phyloP scores from a whole-genome alignment of 1,284 basidiomycete genomes.

The Leccinum insolens region DNA sequence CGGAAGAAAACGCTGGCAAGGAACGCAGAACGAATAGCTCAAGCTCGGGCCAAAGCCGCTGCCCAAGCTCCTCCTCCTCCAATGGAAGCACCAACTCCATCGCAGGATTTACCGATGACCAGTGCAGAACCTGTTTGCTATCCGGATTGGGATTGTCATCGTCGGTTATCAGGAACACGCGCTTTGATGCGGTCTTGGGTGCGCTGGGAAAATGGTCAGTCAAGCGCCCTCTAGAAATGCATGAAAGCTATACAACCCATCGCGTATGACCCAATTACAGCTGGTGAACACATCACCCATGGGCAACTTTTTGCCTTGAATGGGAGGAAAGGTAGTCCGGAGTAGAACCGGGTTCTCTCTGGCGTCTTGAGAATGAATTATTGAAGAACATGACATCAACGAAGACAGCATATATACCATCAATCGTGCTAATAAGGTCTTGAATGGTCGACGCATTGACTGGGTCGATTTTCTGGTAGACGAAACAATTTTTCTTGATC shows the following conservation, averaged over 20 bases:
- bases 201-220: constrained; percentile 49
- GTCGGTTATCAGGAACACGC: constrained; percentile 93
- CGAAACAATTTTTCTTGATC: constrained; percentile 73
- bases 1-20: too few species aligned
- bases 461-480: constrained; percentile 77
- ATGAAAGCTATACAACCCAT: constrained; percentile 60
- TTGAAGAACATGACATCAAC: constrained; percentile 4
- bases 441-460: constrained; percentile 84
- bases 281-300: constrained; percentile 87
- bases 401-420: constrained; percentile 50
- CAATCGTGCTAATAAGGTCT: constrained; percentile 68
- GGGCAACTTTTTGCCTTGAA: constrained; percentile 55
- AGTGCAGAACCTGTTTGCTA: constrained; percentile 38
- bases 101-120: too few species aligned
- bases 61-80: too few species aligned
- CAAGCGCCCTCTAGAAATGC: not conserved
- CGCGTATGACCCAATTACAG: constrained; percentile 86
- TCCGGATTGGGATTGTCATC: constrained; percentile 69
- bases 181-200: constrained; percentile 85
- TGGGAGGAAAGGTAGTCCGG: constrained; percentile 61
- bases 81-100: too few species aligned
- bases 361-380: constrained; percentile 44
- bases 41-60: too few species aligned
- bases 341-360: constrained; percentile 60
- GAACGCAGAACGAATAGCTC: too few species aligned